Evolutionary conservation across 805 yeast genomes (phyloP).

Genomic region (Yamadazyma akitaensis): DNA sequence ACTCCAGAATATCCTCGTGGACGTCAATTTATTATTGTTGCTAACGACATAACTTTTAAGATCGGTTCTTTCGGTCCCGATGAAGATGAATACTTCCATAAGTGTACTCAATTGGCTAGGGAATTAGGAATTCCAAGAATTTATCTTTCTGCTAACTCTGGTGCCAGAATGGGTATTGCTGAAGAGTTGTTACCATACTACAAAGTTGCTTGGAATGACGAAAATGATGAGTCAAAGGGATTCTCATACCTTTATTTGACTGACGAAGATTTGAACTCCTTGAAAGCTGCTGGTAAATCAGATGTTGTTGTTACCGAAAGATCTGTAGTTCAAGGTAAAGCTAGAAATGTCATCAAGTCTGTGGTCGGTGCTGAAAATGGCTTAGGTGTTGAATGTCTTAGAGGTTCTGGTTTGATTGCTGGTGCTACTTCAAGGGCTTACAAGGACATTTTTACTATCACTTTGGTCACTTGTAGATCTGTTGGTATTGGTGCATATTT

Average conservation of each 20-base stretch:
- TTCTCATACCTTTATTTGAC: constrained; percentile 84
- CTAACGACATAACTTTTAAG: constrained; percentile 96
- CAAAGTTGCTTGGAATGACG: constrained; percentile 91
- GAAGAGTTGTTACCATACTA: constrained; percentile 88
- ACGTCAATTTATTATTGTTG: constrained; percentile 87
- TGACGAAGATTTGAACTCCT: constrained; percentile 55
- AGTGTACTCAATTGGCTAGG: constrained; percentile 90
- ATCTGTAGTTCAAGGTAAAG: constrained; percentile 80
- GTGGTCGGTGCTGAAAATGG: constrained; percentile 95
- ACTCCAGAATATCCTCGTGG: constrained; percentile 98
- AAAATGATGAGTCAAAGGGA: constrained; percentile 73
- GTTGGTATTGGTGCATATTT: constrained; percentile 99
- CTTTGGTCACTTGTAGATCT: constrained; percentile 99
- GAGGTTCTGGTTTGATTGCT: constrained; percentile 97
- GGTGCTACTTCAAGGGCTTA: constrained; percentile 98
- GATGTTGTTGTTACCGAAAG: constrained; percentile 70
- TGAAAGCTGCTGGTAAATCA: constrained; percentile 59
- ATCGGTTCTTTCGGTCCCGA: constrained; percentile 98
- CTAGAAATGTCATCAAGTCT: constrained; percentile 74
- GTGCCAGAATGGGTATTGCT: constrained; percentile 98
- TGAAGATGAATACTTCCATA: constrained; percentile 89
- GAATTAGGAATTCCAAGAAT: constrained; percentile 90
- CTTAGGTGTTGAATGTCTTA: constrained; percentile 96
- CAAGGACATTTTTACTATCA: constrained; percentile 94
- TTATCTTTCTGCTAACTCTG: constrained; percentile 96